These are phyloP conservation scores for Nymphaea colorata DNA, from an alignment of 164 flowering plant genomes.

Conservation along the genomic window DNA sequence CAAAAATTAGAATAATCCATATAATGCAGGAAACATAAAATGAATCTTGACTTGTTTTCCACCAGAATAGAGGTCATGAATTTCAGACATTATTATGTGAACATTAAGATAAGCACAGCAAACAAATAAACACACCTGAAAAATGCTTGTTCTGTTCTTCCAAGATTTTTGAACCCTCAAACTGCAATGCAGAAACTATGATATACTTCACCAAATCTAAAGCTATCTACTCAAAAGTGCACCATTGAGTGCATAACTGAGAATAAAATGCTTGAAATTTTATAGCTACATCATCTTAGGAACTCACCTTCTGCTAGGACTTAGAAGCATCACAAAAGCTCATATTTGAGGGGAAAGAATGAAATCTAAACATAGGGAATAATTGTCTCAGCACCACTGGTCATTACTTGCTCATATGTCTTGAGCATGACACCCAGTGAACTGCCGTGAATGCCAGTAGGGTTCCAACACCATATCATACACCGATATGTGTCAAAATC, in stretches of 20 bases:
- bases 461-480: no score
- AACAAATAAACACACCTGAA: conserved; percentile 30
- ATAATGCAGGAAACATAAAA: background rate
- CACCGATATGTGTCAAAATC: no score
- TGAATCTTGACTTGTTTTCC: background rate
- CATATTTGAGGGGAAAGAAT: no score
- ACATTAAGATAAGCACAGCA: background rate
- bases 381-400: background rate
- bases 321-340: background rate
- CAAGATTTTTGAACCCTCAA: conserved; percentile 57
- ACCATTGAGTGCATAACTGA: background rate
- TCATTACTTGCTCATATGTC: no score
- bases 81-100: background rate
- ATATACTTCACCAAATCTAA: background rate
- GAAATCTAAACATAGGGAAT: no score
- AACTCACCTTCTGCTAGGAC: background rate
- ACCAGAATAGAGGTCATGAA: background rate
- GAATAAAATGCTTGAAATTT: background rate
- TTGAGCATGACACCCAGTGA: background rate
- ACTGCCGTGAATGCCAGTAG: no score
- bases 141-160: conserved; percentile 50
- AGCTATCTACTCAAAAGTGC: background rate
- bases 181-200: conserved; percentile 22
- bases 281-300: background rate
- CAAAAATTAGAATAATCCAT: no score